Conservation (phyloP, 768 basidiomycete genomes). For the Boletus eberwhitei region DNA sequence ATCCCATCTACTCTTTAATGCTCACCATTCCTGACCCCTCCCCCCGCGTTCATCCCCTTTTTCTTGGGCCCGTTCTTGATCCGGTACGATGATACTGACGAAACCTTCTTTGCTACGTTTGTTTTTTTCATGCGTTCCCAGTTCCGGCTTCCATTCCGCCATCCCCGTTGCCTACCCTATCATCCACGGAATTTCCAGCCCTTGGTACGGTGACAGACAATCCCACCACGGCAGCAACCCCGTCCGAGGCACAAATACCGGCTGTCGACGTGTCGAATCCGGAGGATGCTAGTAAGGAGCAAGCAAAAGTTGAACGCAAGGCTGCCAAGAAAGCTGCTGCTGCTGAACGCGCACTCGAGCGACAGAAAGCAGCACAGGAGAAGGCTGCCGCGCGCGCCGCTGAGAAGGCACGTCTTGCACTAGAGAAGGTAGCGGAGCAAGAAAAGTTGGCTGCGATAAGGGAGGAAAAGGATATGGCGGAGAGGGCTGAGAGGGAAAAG, state of each 20-base stretch:
- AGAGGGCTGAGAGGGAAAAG: conserved; percentile 34
- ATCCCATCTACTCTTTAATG: conserved; percentile 6
- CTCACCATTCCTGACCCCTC: conserved; percentile 31
- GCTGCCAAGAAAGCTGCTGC: conserved; percentile 64
- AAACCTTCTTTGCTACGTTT: conserved; percentile 23
- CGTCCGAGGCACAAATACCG: conserved; percentile 23
- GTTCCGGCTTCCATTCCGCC: conserved; percentile 37
- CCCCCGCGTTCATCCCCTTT: conserved; percentile 36
- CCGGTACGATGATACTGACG: conserved; percentile 45
- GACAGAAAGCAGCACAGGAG: conserved; percentile 54
- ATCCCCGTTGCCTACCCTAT: conserved; percentile 48
- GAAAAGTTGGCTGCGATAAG: conserved; percentile 41
- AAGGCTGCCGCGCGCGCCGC: conserved; percentile 50
- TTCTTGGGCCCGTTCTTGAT: conserved; percentile 41
- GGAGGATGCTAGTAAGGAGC: conserved; percentile 39
- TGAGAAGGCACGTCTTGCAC: conserved; percentile 51
- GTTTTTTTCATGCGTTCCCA: conserved; percentile 21
- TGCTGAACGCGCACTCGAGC: conserved; percentile 58
- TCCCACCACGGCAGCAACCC: conserved; percentile 1
- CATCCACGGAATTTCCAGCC: conserved; percentile 75
- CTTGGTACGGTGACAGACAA: conserved; percentile 33
- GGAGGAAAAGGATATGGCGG: conserved; percentile 38
- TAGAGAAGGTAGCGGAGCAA: conserved; percentile 55
- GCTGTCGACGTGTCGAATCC: conserved; percentile 24
- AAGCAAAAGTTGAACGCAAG: conserved; percentile 58